Evolutionary conservation across 352 stramenopile species (phyloP).

Genomic region (Phytophthora rubi): DNA sequence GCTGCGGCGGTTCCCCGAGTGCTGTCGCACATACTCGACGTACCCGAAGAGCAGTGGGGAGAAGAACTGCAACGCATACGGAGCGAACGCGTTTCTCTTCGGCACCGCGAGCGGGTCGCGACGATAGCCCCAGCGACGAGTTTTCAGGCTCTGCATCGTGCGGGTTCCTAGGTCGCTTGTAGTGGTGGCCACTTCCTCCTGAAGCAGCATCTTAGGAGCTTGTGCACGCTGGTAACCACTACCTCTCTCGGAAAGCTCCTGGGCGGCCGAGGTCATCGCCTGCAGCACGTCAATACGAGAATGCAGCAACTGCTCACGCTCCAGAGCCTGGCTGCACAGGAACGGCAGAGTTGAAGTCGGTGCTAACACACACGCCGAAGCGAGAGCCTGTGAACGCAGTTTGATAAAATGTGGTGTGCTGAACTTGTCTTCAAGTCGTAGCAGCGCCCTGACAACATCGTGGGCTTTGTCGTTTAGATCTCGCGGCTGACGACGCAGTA

Average conservation of each 20-base stretch:
- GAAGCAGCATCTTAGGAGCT: slow-evolving; percentile 49
- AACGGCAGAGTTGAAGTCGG: slow-evolving; percentile 56
- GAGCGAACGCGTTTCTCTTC: slow-evolving; percentile 72
- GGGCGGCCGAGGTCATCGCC: slow-evolving; percentile 57
- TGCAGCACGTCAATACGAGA: slow-evolving; percentile 72
- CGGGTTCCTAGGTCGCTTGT: slow-evolving; percentile 39
- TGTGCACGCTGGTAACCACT: slow-evolving; percentile 12
- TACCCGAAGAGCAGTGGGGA: slow-evolving; percentile 80
- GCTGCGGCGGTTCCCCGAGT: slow-evolving; percentile 39
- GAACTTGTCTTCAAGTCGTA: slow-evolving; percentile 81
- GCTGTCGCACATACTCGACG: slow-evolving; percentile 55
- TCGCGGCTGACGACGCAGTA: slow-evolving; percentile 60
- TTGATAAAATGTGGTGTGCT: slow-evolving; percentile 59
- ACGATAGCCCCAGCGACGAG: slow-evolving; percentile 71
- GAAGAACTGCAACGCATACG: slow-evolving; percentile 72
- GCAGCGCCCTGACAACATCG: slow-evolving; percentile 56
- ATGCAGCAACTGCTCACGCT: slow-evolving; percentile 79
- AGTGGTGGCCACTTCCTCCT: slow-evolving; percentile 30
- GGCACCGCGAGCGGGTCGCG: slow-evolving; percentile 50
- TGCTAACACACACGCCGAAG: slow-evolving; percentile 54
- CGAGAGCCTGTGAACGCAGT: slow-evolving; percentile 54
- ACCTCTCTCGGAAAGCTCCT: slow-evolving; percentile 72
- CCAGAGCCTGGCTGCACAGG: slow-evolving; percentile 66
- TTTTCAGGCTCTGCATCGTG: slow-evolving; percentile 68
- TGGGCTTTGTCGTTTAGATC: slow-evolving; percentile 70